Percentiles rank a stretch among this genome's conserved stretches.
Evolutionary conservation across 257 asterid species (phyloP).

Genomic region (Solanum habrochaites): DNA sequence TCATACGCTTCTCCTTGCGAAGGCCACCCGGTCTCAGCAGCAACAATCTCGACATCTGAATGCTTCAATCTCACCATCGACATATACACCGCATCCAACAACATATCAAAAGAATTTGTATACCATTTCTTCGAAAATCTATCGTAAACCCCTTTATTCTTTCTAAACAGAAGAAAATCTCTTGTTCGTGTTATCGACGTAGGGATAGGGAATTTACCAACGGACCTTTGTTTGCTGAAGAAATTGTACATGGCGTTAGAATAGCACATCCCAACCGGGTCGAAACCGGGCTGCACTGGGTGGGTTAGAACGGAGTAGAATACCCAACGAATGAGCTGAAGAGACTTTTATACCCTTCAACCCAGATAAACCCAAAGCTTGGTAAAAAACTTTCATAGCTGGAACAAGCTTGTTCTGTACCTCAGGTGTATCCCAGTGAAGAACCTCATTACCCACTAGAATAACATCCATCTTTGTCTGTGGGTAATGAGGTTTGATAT

Average conservation of each 20-base stretch:
- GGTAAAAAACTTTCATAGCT: conserved; percentile 52
- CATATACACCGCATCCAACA: conserved; percentile 53
- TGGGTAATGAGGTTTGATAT: conserved; percentile 60
- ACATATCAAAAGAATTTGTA: conserved; percentile 57
- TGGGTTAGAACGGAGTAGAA: conserved; percentile 45
- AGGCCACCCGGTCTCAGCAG: conserved; percentile 94
- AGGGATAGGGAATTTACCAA: conserved; percentile 95
- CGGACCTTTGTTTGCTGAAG: conserved; percentile 42
- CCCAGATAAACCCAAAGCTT: conserved; percentile 30
- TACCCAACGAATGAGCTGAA: conserved; percentile 72
- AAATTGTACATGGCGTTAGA: conserved; percentile 59
- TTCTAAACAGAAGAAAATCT: conserved; percentile 39
- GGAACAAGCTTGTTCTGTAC: conserved; percentile 51
- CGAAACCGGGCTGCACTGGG: conserved; percentile 61
- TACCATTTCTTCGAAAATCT: conserved; percentile 28
- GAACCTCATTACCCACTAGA: conserved; percentile 73
- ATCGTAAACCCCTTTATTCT: conserved; percentile 29
- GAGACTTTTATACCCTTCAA: conserved; percentile 42
- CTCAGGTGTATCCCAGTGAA: conserved; percentile 84
- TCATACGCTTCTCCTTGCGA: conserved; percentile 47
- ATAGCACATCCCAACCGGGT: conserved; percentile 70
- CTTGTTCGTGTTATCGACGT: conserved; percentile 43
- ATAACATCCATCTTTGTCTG: conserved; percentile 49
- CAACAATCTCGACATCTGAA: conserved; percentile 63
- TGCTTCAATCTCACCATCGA: conserved; percentile 67